Percentiles rank a stretch among this genome's conserved stretches.
phyloP scores from a whole-genome alignment of 441 rosid genomes.

The Adansonia rubrostipa region DNA sequence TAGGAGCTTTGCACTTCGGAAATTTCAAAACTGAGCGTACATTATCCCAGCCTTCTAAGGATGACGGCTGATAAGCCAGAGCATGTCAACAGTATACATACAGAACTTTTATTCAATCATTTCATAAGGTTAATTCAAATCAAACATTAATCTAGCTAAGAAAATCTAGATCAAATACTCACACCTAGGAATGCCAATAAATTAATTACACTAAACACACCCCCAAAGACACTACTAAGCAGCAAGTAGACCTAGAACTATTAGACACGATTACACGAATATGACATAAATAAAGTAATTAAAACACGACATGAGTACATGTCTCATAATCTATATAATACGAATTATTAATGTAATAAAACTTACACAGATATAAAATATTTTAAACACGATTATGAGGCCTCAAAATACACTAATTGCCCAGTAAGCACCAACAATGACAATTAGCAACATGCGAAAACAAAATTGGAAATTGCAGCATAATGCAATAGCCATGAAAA shows the following conservation, averaged over 20 bases:
- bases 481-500: background rate
- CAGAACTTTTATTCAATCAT: background rate
- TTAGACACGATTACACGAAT: too few relatives aligned
- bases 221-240: background rate
- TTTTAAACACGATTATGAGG: too few relatives aligned
- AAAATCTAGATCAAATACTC: background rate
- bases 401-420: too few relatives aligned
- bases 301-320: too few relatives aligned
- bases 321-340: too few relatives aligned
- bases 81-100: background rate
- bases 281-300: too few relatives aligned
- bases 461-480: background rate
- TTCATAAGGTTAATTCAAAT: background rate
- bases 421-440: too few relatives aligned
- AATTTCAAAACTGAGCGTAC: background rate
- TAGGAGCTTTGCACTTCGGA: background rate
- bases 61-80: background rate
- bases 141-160: background rate
- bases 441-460: background rate
- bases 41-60: background rate
- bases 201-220: background rate
- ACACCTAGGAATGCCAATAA: background rate
- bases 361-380: too few relatives aligned
- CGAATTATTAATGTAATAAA: too few relatives aligned
- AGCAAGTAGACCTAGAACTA: background rate